Base-by-base conservation (phyloP, 2,329 filamentous ascomycete genomes). In the Hymenoscyphus scutula region DNA sequence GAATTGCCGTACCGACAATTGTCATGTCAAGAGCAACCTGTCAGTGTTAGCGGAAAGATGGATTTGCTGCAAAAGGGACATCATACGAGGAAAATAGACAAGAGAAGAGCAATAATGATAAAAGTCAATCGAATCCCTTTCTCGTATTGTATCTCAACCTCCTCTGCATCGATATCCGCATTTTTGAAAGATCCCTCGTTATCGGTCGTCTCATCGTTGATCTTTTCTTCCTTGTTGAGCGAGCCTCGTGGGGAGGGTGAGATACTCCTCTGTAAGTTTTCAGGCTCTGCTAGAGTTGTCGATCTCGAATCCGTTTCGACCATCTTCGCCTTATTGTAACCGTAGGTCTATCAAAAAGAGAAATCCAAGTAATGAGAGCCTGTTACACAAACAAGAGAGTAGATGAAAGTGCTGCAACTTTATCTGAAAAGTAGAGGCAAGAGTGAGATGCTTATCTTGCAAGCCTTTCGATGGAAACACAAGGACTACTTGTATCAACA, bases 1-100 rank as follows among this genome's bases (percentile, higher is more conserved):
- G 82, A 48, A 85, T 83, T 10, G 82, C 82, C 0, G 82, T 84
- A 3, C 81, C 81, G n/a, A 84, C 79, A 61, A 84, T 84, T 15
- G 81, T 84, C 79, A 81, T 71, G 58, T 77, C 75, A 32, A 75
- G 61, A 27, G 71, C 65, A 27, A 73, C 69, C 70, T 71, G 37
- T 8, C 1, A 32, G n/a, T 23, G 8, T 30, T 27, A 59, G 51
- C 11, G 23, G 17, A 23, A 29, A n/a, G n/a, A n/a, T n/a, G 13
- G 30, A 32, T 27, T 48, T 13, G 34, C 66, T 56, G 68, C 60
- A 3, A 15, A 15, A 38, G 29, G 59, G 19, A 3, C 23, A 37
- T 37, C 37, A 63, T 66, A 71, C 71, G n/a, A 83, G 74, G 67
- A 83, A 83, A 56, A 83, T 76, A 62, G 75, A 77, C 45, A 83